phyloP scores from a whole-genome alignment of 768 basidiomycete genomes.

The Agaricus blazei region DNA sequence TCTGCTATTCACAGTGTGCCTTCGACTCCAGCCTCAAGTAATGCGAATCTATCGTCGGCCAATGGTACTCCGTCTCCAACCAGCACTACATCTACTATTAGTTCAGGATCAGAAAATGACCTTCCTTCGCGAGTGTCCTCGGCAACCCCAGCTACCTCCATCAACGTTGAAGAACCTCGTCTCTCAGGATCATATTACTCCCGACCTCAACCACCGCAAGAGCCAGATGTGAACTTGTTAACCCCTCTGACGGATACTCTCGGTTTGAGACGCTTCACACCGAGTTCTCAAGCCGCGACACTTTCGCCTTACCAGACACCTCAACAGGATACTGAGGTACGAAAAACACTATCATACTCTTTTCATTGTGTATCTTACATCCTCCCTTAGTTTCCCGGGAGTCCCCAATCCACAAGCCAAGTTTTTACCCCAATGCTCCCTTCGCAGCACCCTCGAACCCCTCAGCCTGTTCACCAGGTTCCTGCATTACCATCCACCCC shows the following conservation, averaged over 20 bases:
- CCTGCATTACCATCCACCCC: too few relatives aligned
- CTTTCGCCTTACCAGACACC: neutral
- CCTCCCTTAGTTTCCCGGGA: too few relatives aligned
- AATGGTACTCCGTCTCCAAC: neutral
- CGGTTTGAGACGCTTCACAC: neutral
- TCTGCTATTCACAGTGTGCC: neutral
- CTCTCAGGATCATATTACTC: neutral
- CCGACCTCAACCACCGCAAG: neutral
- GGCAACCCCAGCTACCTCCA: neutral
- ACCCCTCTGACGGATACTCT: neutral
- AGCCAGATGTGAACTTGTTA: neutral
- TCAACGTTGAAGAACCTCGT: neutral
- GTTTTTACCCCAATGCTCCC: too few relatives aligned
- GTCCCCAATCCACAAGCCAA: too few relatives aligned
- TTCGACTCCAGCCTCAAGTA: neutral
- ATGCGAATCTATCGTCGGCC: neutral
- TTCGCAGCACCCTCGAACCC: too few relatives aligned
- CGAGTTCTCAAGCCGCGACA: neutral
- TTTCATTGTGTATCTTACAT: too few relatives aligned
- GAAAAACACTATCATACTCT: too few relatives aligned
- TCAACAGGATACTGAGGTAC: neutral
- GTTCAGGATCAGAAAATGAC: neutral
- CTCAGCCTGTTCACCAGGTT: too few relatives aligned
- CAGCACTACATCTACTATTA: neutral
- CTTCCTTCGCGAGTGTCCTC: neutral